These are phyloP conservation scores for Gaeumannomyces tritici DNA, from an alignment of 2,329 filamentous ascomycete species.

Conservation along the genomic window DNA sequence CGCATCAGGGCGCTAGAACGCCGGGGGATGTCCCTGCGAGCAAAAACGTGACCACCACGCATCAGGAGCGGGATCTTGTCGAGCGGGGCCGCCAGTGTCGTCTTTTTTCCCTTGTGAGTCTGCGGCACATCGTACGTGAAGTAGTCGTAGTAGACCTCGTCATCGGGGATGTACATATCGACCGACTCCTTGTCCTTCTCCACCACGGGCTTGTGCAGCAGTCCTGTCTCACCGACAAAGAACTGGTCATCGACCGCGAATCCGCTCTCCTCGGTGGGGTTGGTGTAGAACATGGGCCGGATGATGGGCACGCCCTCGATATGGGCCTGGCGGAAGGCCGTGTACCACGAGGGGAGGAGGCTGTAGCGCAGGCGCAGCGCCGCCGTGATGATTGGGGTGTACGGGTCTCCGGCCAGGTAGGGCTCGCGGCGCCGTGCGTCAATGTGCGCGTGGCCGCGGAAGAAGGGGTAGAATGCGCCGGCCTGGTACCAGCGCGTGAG, in stretches of 20 bases:
- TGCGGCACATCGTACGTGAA: slow-evolving; percentile 72
- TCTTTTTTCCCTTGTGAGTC: slow-evolving; percentile 58
- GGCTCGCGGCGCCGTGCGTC: slow-evolving; percentile 91
- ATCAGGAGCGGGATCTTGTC: slow-evolving; percentile 85
- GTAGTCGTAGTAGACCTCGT: slow-evolving; percentile 91
- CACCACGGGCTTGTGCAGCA: slow-evolving; percentile 87
- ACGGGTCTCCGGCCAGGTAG: slow-evolving; percentile 77
- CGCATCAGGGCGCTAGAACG: slow-evolving; percentile 83
- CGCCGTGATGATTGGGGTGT: slow-evolving; percentile 76
- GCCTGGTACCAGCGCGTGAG: slow-evolving; percentile 94
- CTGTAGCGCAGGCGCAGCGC: slow-evolving; percentile 83
- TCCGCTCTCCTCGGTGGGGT: slow-evolving; percentile 77
- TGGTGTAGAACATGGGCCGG: slow-evolving; percentile 85
- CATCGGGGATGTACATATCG: slow-evolving; percentile 80
- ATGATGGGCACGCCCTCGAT: slow-evolving; percentile 78
- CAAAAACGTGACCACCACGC: slow-evolving; percentile 86
- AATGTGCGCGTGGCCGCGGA: slow-evolving; percentile 94
- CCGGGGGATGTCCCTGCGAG: slow-evolving; percentile 78
- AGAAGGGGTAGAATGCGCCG: slow-evolving; percentile 95
- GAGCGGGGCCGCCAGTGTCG: slow-evolving; percentile 66
- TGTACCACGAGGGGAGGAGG: slow-evolving; percentile 91
- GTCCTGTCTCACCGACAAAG: slow-evolving; percentile 78
- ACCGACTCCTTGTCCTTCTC: slow-evolving; percentile 62
- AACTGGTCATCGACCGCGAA: slow-evolving; percentile 89
- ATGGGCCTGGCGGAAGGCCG: slow-evolving; percentile 85